Percentiles rank a stretch among this genome's conserved stretches.
Conservation (phyloP, 306 rosid genomes). For the Argentina anserina region DNA sequence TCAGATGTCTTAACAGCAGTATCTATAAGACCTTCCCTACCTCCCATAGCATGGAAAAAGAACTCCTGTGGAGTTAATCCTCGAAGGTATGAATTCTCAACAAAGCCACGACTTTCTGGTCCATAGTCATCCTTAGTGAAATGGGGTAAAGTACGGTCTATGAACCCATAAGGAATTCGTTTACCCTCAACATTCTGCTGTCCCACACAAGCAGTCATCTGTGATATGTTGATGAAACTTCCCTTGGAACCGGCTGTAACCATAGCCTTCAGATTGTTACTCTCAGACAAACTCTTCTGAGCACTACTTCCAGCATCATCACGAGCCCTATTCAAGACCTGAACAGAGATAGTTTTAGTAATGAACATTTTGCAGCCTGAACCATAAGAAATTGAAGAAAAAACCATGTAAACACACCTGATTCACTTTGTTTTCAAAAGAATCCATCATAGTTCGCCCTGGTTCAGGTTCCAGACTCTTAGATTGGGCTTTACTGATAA, state of each 20-base stretch:
- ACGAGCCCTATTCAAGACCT: constrained; percentile 92
- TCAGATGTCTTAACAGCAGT: constrained; percentile 99
- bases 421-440: constrained; percentile 94
- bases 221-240: constrained; percentile 97
- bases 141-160: constrained; percentile 93
- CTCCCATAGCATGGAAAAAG: constrained; percentile 99
- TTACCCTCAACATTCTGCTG: constrained; percentile 99
- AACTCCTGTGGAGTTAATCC: constrained; percentile 99
- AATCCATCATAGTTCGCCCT: constrained; percentile 97
- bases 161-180: constrained; percentile 95
- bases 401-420: constrained; percentile 47
- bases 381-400: constrained; percentile 10
- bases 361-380: constrained; percentile 10
- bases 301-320: constrained; percentile 99
- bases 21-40: constrained; percentile 99
- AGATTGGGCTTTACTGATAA: constrained; percentile 78
- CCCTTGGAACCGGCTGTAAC: constrained; percentile 99
- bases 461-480: constrained; percentile 91
- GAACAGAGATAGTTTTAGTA: constrained; percentile 11
- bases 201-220: constrained; percentile 99
- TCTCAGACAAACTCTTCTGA: constrained; percentile 90
- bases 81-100: constrained; percentile 92
- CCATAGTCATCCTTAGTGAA: constrained; percentile 94
- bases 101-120: constrained; percentile 99
- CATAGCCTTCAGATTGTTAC: constrained; percentile 97